Conservation (phyloP, 2,329 filamentous ascomycete species). For the Fusarium sp. region DNA sequence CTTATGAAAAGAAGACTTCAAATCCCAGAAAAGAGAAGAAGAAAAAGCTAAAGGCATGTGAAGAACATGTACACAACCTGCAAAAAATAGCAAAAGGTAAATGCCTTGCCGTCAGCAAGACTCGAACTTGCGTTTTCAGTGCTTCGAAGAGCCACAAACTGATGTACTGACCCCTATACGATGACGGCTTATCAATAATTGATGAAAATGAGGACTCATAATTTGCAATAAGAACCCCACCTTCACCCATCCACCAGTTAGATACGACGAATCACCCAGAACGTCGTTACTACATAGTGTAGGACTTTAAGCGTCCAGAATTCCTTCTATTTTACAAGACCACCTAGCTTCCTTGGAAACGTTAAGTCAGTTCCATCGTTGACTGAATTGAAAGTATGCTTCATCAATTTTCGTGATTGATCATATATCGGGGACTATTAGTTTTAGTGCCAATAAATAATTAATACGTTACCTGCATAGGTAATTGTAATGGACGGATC, state of each 20-base stretch:
- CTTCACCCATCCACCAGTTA: too few relatives aligned
- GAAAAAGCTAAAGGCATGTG: too few relatives aligned
- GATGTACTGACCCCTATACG: conserved; percentile 47
- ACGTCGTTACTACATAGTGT: too few relatives aligned
- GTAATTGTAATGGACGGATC: too few relatives aligned
- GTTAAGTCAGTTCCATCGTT: neutral
- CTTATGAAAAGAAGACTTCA: too few relatives aligned
- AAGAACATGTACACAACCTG: fast-evolving
- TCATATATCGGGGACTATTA: too few relatives aligned
- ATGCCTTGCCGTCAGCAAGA: conserved; percentile 41
- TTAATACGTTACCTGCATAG: too few relatives aligned
- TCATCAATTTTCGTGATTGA: too few relatives aligned
- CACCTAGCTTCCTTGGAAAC: too few relatives aligned
- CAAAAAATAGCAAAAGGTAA: conserved; percentile 18
- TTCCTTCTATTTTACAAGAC: neutral
- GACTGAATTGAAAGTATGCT: too few relatives aligned
- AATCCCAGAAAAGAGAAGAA: neutral
- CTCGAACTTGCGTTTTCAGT: conserved; percentile 48
- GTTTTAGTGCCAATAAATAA: too few relatives aligned
- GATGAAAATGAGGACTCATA: fast-evolving
- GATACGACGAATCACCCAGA: too few relatives aligned
- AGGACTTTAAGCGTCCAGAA: neutral
- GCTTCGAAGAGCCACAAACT: conserved; percentile 42
- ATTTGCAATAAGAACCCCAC: fast-evolving
- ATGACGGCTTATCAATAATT: conserved; percentile 32